Base-by-base conservation (phyloP, 225 moss, liverwort and hornwort genomes). In the Lunularia cruciata region DNA sequence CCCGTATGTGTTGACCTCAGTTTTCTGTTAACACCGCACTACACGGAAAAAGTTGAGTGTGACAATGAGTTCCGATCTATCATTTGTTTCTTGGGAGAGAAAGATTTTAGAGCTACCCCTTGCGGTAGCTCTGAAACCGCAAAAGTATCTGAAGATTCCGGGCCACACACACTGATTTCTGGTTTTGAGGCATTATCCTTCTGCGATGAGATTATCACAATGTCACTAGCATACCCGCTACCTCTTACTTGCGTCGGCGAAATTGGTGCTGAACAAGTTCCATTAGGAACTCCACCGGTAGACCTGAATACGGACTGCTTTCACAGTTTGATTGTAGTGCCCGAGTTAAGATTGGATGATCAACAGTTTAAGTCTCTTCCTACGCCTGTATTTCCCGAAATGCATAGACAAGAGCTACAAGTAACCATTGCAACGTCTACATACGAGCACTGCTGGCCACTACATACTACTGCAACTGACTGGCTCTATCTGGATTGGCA, bases 401-500 rank as follows among this genome's bases (percentile, higher is more conserved):
- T 15, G 3, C 43, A 57, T 14, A 63, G 15, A 42, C 19, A 59
- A 18, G 28, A n/a, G 23, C 43, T 71, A 42, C 63, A 60, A 31
- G 48, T 33, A 63, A 31, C 69, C 31, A 30, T 75, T 25, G 63
- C 42, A 23, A 47, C 35, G 26, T 30, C 47, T 40, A 27, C 68
- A 0, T 68, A 63, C 59, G 19, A 20, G 1, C 36, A 64, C 18
- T 72, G 68, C 43, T 57, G 62, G 53, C 58, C 65, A 19, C 33
- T 37, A 37, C 19, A 30, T 46, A 11, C 52, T 40, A 49, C 65
- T 30, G 72, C 78, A 53, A 83, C 78, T 14, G 53, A 78, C 55
- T 68, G 57, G 71, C 75, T 83, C 13, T 78, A 83, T 56, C 72
- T 78, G 10, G 75, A 83, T 58, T 83, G 82, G 82, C 78, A 83